A percentile compares a stretch with the other conserved stretches of the same genome.
These are phyloP conservation scores for Orbilia javanica DNA, from an alignment of 2,329 filamentous ascomycete species.

Conservation along the genomic window DNA sequence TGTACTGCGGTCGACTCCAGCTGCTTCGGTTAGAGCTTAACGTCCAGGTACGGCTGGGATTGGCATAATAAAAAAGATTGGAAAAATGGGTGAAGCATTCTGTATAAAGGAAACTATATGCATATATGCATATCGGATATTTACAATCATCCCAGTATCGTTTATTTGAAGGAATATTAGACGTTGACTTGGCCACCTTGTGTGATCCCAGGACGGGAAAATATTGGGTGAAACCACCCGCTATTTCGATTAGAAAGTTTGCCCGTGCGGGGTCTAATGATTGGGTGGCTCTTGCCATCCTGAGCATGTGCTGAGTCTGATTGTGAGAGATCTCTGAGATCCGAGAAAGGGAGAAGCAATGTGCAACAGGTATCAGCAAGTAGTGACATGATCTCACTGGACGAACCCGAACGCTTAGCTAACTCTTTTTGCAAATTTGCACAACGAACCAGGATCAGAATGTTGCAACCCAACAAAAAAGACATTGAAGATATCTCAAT, in stretches of 20 bases:
- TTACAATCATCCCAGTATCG: no score
- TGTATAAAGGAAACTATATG: no score
- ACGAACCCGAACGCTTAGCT: background rate
- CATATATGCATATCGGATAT: background rate
- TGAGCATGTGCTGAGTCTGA: conserved; percentile 24
- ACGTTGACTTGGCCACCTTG: background rate
- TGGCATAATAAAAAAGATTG: background rate
- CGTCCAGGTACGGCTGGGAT: background rate
- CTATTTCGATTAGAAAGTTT: background rate
- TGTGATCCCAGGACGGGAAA: background rate
- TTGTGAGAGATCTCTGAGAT: background rate
- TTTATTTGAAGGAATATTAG: no score
- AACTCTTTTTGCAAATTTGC: no score
- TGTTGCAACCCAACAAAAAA: conserved; percentile 43
- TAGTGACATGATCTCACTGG: conserved; percentile 8
- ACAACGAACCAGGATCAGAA: conserved; percentile 10
- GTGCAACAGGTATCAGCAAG: no score
- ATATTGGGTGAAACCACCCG: background rate
- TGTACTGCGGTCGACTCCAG: background rate
- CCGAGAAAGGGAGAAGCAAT: no score
- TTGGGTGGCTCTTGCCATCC: background rate
- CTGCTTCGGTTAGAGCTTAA: background rate
- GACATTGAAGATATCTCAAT: conserved; percentile 13
- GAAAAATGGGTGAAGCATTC: background rate
- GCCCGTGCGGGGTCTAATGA: background rate